phyloP scores from a whole-genome alignment of 345 rosid species.

The Lumnitzera racemosa region DNA sequence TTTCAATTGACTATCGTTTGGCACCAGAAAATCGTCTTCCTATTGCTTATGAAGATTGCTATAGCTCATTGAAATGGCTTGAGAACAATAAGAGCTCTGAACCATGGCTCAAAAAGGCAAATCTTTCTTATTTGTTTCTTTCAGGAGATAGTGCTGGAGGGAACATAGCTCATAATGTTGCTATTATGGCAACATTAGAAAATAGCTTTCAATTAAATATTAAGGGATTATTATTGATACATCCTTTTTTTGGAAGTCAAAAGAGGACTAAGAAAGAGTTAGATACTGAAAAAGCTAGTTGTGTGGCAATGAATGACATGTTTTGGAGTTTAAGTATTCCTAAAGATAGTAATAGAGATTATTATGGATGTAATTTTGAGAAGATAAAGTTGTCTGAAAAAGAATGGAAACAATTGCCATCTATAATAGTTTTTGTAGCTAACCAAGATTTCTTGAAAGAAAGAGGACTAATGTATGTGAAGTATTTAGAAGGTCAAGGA shows the following conservation, averaged over 20 bases:
- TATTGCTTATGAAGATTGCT: conserved; percentile 47
- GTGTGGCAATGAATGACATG: conserved; percentile 42
- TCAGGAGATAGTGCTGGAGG: conserved; percentile 66
- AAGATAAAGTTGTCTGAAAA: conserved; percentile 17
- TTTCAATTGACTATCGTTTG: conserved; percentile 52
- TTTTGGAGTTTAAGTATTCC: conserved; percentile 57
- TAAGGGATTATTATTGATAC: conserved; percentile 36
- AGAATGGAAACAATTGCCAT: conserved; percentile 42
- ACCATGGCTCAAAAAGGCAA: conserved; percentile 42
- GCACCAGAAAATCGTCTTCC: conserved; percentile 59
- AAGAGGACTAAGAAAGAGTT: conserved; percentile 37
- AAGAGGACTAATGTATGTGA: conserved; percentile 45
- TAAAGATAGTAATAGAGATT: conserved; percentile 33
- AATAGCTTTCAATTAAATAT: conserved; percentile 16
- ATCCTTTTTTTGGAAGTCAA: conserved; percentile 59
- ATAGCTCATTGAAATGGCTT: conserved; percentile 41
- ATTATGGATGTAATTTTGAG: conserved; percentile 48
- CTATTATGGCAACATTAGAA: conserved; percentile 21
- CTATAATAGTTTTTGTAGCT: conserved; percentile 38
- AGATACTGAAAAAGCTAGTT: conserved; percentile 16
- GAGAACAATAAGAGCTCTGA: conserved; percentile 14
- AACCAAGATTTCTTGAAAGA: conserved; percentile 59
- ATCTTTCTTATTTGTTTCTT: conserved; percentile 34
- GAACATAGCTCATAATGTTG: conserved; percentile 52
- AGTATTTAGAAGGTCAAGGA: conserved; percentile 31